These are phyloP conservation scores for Mucor mucedo DNA, from an alignment of 371 early-diverging fungal species.

Conservation along the genomic window DNA sequence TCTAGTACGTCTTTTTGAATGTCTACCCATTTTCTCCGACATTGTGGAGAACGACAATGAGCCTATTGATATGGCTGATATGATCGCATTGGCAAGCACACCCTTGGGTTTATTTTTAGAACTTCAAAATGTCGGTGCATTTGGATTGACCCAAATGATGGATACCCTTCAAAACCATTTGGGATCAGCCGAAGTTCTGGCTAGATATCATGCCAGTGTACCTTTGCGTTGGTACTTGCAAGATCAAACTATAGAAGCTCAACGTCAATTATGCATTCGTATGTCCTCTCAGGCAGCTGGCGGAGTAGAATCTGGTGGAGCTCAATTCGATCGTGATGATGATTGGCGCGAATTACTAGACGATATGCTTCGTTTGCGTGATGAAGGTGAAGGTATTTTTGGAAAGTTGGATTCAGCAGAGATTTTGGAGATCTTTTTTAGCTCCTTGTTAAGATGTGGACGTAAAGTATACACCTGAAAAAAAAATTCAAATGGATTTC, in stretches of 20 bases:
- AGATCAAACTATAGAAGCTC: constrained; percentile 49
- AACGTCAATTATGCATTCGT: constrained; percentile 65
- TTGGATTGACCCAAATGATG: constrained; percentile 62
- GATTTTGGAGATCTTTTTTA: constrained; percentile 71
- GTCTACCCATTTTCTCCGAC: constrained; percentile 66
- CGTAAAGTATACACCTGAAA: constrained; percentile 51
- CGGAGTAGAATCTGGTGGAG: constrained; percentile 60
- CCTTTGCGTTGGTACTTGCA: constrained; percentile 67
- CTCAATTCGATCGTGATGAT: constrained; percentile 66
- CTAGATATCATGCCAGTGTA: constrained; percentile 64
- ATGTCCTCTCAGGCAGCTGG: constrained; percentile 72
- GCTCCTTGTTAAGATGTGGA: constrained; percentile 69
- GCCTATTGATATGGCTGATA: constrained; percentile 29
- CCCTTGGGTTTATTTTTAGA: constrained; percentile 43
- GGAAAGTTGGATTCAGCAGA: constrained; percentile 57
- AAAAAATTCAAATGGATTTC: too few species aligned
- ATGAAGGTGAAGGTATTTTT: constrained; percentile 61
- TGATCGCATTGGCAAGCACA: constrained; percentile 26
- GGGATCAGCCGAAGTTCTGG: constrained; percentile 67
- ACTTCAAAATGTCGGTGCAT: constrained; percentile 52
- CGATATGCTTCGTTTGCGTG: constrained; percentile 68
- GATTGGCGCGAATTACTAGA: constrained; percentile 74
- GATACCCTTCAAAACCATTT: constrained; percentile 69
- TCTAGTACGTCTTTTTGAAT: constrained; percentile 61
- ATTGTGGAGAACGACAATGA: constrained; percentile 29